Evolutionary conservation across 768 basidiomycete genomes (phyloP).

Genomic region (Porphyrellus cyaneotinctus): DNA sequence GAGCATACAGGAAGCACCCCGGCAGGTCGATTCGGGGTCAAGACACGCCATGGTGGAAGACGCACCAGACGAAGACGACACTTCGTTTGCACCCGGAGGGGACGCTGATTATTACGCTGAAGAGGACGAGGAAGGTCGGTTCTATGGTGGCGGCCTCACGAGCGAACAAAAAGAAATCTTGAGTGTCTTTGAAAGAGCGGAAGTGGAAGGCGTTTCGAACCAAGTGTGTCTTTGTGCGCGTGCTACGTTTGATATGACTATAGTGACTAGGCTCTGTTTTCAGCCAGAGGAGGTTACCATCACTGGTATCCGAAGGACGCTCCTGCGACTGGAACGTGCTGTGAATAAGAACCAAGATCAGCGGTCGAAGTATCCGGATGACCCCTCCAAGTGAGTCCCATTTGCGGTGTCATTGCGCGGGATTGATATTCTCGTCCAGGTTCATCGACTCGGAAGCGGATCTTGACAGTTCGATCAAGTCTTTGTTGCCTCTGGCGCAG

Average conservation of each 20-base stretch:
- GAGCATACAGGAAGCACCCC: conserved; percentile 6
- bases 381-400: conserved; percentile 75
- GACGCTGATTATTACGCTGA: conserved; percentile 90
- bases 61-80: conserved; percentile 29
- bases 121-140: conserved; percentile 89
- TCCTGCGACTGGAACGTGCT: conserved; percentile 81
- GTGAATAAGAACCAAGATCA: conserved; percentile 95
- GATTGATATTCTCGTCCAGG: conserved; percentile 39
- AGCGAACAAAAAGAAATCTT: conserved; percentile 92
- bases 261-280: conserved; percentile 6
- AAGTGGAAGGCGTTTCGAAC: conserved; percentile 57
- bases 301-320: conserved; percentile 63
- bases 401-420: neutral
- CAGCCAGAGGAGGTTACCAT: conserved; percentile 68
- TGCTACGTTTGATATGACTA: neutral
- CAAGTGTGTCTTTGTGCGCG: conserved; percentile 49
- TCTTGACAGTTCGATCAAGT: conserved; percentile 82
- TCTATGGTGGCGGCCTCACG: conserved; percentile 92
- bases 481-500: conserved; percentile 85
- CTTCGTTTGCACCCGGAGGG: conserved; percentile 73
- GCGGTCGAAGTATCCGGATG: conserved; percentile 89
- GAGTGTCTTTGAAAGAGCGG: conserved; percentile 84
- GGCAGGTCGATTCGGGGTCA: conserved; percentile 21
- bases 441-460: conserved; percentile 99
- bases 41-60: conserved; percentile 60